A percentile compares a stretch with the other conserved stretches of the same genome.
phyloP scores from a whole-genome alignment of 2,329 filamentous ascomycete genomes.

The Cercospora berteroae region DNA sequence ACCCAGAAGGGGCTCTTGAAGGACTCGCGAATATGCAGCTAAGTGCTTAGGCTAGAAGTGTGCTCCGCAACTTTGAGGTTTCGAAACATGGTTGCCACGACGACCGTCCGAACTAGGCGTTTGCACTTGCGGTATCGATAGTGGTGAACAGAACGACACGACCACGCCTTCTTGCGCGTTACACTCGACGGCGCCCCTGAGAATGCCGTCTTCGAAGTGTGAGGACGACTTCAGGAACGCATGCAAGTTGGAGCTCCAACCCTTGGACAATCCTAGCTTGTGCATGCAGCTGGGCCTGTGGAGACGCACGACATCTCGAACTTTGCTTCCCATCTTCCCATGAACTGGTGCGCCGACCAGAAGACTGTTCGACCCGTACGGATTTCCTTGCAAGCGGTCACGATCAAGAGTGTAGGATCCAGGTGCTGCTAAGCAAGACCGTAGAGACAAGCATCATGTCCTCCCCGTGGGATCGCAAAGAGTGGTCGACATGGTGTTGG shows the following conservation, averaged over 20 bases:
- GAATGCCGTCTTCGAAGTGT: not conserved
- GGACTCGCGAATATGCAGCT: conserved; percentile 22
- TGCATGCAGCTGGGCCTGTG: not conserved
- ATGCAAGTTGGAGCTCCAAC: not conserved
- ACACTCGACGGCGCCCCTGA: not conserved
- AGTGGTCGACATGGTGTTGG: not conserved
- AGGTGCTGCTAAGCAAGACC: not conserved
- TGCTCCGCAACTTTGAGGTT: conserved; percentile 7
- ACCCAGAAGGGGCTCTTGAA: conserved; percentile 15
- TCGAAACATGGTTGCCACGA: not conserved
- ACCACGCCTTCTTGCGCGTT: not conserved
- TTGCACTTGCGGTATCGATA: not conserved
- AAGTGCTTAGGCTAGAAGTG: conserved; percentile 10
- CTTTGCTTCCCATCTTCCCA: not conserved
- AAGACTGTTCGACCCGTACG: not conserved
- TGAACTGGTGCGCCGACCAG: not conserved
- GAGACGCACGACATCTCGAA: not conserved
- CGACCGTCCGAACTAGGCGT: not conserved
- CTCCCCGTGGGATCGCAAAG: not conserved
- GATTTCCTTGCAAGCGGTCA: not conserved
- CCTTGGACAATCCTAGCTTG: not conserved
- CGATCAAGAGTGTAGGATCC: not conserved
- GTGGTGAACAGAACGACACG: not conserved
- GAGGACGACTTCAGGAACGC: not conserved
- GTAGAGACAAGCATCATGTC: not conserved